Percentiles rank a stretch among this genome's conserved stretches.
These are phyloP conservation scores for Solanum sitiens DNA, from an alignment of 257 asterid genomes.

Conservation along the genomic window DNA sequence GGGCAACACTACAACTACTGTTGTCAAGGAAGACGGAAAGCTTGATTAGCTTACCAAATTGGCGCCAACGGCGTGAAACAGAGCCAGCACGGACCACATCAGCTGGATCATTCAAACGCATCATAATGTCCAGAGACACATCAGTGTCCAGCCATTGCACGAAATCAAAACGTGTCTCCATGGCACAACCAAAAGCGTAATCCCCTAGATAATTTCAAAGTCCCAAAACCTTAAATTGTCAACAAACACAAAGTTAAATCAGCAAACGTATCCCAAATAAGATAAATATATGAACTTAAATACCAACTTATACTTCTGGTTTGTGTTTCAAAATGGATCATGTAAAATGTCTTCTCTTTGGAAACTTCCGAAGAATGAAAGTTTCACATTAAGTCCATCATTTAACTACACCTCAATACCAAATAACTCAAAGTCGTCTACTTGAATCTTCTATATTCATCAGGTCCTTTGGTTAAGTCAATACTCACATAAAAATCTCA, in stretches of 20 bases:
- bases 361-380: not conserved
- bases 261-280: not conserved
- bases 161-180: constrained; percentile 34
- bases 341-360: not conserved
- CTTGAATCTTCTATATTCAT: not conserved
- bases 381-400: not conserved
- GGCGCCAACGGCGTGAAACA: constrained; percentile 55
- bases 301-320: not conserved
- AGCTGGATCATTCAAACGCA: constrained; percentile 51
- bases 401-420: not conserved
- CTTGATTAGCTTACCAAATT: constrained; percentile 44
- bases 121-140: constrained; percentile 31
- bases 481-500: not conserved
- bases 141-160: constrained; percentile 41
- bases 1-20: not conserved
- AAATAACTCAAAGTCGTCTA: not conserved
- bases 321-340: not conserved
- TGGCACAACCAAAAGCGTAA: not conserved
- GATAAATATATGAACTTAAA: not conserved
- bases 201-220: not conserved
- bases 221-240: not conserved
- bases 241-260: not conserved
- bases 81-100: constrained; percentile 52
- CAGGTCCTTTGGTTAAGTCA: not conserved
- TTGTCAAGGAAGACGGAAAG: not conserved